Evolutionary conservation across 2,329 filamentous ascomycete species (phyloP), one percentile per base, ranked within the genome.

Genomic region (Aspergillus ustus): DNA sequence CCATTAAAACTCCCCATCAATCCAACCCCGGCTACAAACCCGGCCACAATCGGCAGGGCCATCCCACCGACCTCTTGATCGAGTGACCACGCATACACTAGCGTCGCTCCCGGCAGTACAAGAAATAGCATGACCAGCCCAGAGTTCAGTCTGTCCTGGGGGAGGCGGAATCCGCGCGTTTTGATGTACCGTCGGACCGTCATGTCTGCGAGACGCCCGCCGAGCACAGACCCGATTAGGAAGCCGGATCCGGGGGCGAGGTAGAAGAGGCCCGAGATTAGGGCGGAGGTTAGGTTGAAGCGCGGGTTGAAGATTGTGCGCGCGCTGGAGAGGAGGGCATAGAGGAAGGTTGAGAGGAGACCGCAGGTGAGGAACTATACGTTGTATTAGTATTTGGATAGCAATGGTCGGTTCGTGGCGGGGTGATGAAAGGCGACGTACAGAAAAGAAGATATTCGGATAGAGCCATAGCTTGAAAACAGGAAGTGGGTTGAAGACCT

Each of bases 1-100:
- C 84, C 85, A 4, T 90, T 90, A 71, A 92, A 93, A 65, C 88
- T 89, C 67, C 91, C 90, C 49, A 92, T 80, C 72, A 93, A 86
- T 0, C 87, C 89, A 0, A 91, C 81, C 1, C 90, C 90, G 61
- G 92, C 89, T 15, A 89, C 67, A 72, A 93, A 93, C 77, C 92
- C 88, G 72, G 85, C 85, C 7, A 92, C 83, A 15, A 92, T 88
- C 0, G 90, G 90, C 8, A 81, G 67, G 3, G 83, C 78, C 57
- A 87, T 79, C 0, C 85, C 85, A 0, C 85, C 85, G 0, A 81
- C 77, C 13, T 73, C 69, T 63, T 84, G 81, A 66, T 87, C 79
- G n/a, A 88, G 76, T 1, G 79, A 81, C 85, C 89, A 91, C 2
- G 87, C 87, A 66, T 91, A 92, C 1, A 91, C 73, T 3, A 92